Evolutionary conservation across 805 yeast genomes (phyloP).

Genomic region (Zygoascus biomembranicola): DNA sequence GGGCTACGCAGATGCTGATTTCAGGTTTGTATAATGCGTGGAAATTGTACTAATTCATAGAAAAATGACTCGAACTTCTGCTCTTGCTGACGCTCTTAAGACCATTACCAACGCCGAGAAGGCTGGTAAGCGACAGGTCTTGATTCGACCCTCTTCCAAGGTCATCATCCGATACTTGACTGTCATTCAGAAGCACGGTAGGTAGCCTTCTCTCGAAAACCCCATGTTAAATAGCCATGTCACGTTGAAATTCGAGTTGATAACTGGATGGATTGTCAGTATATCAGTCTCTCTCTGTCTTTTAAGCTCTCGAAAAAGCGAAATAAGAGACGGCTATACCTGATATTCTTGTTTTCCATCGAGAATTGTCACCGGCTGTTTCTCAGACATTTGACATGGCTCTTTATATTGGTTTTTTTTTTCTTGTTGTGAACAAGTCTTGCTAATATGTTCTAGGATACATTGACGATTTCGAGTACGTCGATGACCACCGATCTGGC

Average conservation of each 20-base stretch:
- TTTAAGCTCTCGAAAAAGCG: conserved; percentile 92
- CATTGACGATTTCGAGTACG: conserved; percentile 97
- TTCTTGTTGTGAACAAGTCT: background rate
- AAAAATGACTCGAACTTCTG: conserved; percentile 92
- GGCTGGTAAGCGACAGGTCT: conserved; percentile 98
- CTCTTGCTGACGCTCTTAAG: conserved; percentile 96
- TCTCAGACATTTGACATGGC: conserved; percentile 1
- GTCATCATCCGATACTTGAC: conserved; percentile 94
- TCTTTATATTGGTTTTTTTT: background rate
- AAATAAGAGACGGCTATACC: conserved; percentile 17
- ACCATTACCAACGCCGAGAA: conserved; percentile 98
- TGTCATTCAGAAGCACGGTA: conserved; percentile 97
- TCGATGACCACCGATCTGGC: conserved; percentile 98
- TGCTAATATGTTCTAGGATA: conserved; percentile 38
- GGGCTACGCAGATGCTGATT: background rate
- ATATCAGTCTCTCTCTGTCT: conserved; percentile 87
- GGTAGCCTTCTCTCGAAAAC: conserved; percentile 23
- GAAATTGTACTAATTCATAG: conserved; percentile 1
- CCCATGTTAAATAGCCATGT: background rate
- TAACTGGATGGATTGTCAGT: conserved; percentile 96
- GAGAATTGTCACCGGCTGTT: conserved; percentile 30
- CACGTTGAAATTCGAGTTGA: conserved; percentile 58
- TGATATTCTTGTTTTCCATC: conserved; percentile 2
- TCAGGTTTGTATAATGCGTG: background rate
- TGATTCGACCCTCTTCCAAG: conserved; percentile 97